Base-by-base conservation (phyloP, 345 rosid genomes). In the Kernera saxatilis region DNA sequence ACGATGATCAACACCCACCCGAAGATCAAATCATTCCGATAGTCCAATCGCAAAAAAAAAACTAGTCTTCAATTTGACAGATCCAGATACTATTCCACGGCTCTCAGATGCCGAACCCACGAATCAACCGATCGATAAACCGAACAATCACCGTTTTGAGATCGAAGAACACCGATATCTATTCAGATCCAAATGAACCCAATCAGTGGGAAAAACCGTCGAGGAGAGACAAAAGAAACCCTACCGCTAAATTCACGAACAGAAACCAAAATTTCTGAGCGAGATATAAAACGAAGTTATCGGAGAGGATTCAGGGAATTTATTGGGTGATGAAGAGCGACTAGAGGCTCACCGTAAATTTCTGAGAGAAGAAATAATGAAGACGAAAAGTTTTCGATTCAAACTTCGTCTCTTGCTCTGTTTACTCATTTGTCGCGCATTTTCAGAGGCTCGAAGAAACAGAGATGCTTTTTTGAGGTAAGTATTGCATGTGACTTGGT, bases 341-440 rank as follows among this genome's bases (percentile, higher is more conserved):
- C 7, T 8, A 13, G 23, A 30, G 73, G 72, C 21, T 58, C 39
- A 56, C 55, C 78, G 73, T 59, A 14, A 50, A 49, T 30, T 3
- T 29, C 68, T 12, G 62, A 67, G 62, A 58, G 67, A n/a, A 66
- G 55, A 58, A 58, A 49, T 21, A 27, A 50, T 6, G 63, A 67
- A 74, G 78, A 67, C 46, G 68, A 9, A 11, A 8, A 15, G 26
- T 32, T 48, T 56, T 29, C 37, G 61, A 58, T 74, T 74, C 72
- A 48, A 73, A 73, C 4, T 50, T 73, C 14, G 33, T 57, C 61
- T 44, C 8, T 5, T 54, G 33, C 53, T 66, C 67, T 57, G 67
- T 71, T 60, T 73, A 57, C 72, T 74, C 37, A 58, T 49, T 67
- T 68, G 73, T 67, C 67, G 23, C 67, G 59, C 77, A 64, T 22